Evolutionary conservation across 441 rosid genomes (phyloP).

Genomic region (Pelargonium fulgidum): DNA sequence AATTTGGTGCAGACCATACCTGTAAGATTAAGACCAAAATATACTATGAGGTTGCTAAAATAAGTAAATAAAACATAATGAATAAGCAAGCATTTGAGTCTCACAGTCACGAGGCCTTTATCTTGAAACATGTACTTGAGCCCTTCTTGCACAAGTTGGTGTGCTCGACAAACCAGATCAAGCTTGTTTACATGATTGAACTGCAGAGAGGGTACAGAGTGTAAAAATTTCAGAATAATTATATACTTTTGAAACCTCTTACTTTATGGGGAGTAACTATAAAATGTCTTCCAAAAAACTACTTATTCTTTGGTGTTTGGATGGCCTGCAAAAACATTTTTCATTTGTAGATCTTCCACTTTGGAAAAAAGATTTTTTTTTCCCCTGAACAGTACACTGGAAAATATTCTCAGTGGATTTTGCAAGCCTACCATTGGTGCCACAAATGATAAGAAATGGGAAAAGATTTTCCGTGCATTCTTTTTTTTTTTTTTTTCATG

Average conservation of each 20-base stretch:
- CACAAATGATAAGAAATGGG: no score
- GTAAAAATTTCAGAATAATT: background rate
- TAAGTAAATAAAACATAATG: slow-evolving; percentile 6
- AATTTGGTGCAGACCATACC: slow-evolving; percentile 99
- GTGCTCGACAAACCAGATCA: slow-evolving; percentile 96
- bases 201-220: slow-evolving; percentile 34
- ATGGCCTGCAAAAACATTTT: background rate
- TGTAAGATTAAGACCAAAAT: slow-evolving; percentile 27
- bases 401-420: no score
- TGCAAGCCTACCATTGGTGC: no score
- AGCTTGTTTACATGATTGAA: slow-evolving; percentile 94
- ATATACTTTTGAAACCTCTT: background rate
- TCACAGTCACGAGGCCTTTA: slow-evolving; percentile 98
- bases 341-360: no score
- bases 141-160: slow-evolving; percentile 99
- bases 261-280: background rate
- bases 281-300: background rate
- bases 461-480: background rate
- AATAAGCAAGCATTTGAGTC: slow-evolving; percentile 20
- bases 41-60: slow-evolving; percentile 23
- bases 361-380: no score
- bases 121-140: slow-evolving; percentile 99
- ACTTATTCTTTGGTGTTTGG: background rate
- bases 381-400: no score
- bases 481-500: background rate